phyloP scores from a whole-genome alignment of 768 basidiomycete genomes.

The Amylocystis lapponica region DNA sequence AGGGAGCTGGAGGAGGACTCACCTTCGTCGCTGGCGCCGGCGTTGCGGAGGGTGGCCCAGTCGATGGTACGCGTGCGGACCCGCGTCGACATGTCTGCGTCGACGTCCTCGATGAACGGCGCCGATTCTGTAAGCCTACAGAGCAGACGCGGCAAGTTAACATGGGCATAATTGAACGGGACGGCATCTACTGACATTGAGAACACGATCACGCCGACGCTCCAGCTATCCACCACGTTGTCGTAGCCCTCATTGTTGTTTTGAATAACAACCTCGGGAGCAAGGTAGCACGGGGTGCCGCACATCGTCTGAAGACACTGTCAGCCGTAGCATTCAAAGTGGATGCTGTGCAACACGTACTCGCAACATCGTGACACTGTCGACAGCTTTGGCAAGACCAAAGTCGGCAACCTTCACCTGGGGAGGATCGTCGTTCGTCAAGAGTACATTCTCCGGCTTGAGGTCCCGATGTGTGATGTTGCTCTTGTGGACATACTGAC shows the following conservation, averaged over 20 bases:
- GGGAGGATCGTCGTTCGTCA: slow-evolving; percentile 68
- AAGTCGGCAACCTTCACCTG: slow-evolving; percentile 91
- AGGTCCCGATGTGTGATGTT: slow-evolving; percentile 91
- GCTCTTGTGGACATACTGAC: slow-evolving; percentile 59
- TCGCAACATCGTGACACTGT: slow-evolving; percentile 68
- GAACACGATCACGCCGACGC: slow-evolving; percentile 90
- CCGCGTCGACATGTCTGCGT: slow-evolving; percentile 53
- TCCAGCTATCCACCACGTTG: slow-evolving; percentile 92
- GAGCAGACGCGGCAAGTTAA: not conserved
- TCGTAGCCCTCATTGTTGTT: slow-evolving; percentile 69
- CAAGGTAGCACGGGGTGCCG: slow-evolving; percentile 92
- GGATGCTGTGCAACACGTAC: slow-evolving; percentile 33
- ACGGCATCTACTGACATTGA: slow-evolving; percentile 58
- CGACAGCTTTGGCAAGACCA: slow-evolving; percentile 89
- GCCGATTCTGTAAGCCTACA: slow-evolving; percentile 67
- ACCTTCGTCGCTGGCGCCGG: slow-evolving; percentile 44
- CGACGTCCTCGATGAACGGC: slow-evolving; percentile 80
- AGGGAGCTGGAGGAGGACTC: slow-evolving; percentile 14
- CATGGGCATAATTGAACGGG: not conserved
- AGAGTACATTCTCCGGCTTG: slow-evolving; percentile 88
- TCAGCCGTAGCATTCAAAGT: not conserved
- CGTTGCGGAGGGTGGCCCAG: slow-evolving; percentile 42
- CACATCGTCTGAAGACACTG: slow-evolving; percentile 71
- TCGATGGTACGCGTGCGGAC: slow-evolving; percentile 57
- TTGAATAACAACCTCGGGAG: slow-evolving; percentile 83